Evolutionary conservation across 805 yeast species (phyloP).

Genomic region (Saccharomycopsis vini): DNA sequence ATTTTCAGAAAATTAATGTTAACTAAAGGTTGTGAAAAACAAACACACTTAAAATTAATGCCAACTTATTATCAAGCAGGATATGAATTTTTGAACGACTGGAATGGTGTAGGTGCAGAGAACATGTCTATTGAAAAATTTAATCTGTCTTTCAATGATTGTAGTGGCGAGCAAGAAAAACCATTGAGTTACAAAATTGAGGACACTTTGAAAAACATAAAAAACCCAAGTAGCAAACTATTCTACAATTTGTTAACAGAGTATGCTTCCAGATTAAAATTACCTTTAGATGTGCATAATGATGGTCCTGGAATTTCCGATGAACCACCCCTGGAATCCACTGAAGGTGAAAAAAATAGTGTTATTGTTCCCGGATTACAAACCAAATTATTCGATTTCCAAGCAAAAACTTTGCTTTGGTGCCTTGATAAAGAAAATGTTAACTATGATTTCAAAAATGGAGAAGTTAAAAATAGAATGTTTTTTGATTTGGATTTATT

Average conservation of each 20-base stretch:
- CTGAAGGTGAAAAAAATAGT: not conserved
- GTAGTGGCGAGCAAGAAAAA: not conserved
- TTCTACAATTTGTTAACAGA: slow-evolving; percentile 18
- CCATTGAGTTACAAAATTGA: slow-evolving; percentile 1
- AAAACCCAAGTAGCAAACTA: slow-evolving; percentile 13
- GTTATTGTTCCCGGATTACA: slow-evolving; percentile 29
- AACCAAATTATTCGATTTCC: slow-evolving; percentile 40
- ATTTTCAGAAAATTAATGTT: not conserved
- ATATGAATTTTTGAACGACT: slow-evolving; percentile 13
- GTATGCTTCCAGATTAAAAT: slow-evolving; percentile 10
- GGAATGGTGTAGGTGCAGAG: slow-evolving; percentile 8
- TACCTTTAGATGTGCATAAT: not conserved
- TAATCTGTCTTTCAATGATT: not conserved
- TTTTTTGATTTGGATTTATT: slow-evolving; percentile 20
- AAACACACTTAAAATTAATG: not conserved
- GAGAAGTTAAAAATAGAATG: slow-evolving; percentile 22
- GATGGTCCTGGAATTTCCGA: not conserved
- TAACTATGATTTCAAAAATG: slow-evolving; percentile 25
- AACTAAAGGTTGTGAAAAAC: not conserved
- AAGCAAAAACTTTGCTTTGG: slow-evolving; percentile 49
- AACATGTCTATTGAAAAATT: not conserved
- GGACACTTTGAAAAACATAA: slow-evolving; percentile 6
- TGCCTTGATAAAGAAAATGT: slow-evolving; percentile 43
- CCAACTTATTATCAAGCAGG: slow-evolving; percentile 18
- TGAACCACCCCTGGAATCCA: not conserved